These are phyloP conservation scores for Ramaria sp. DNA, from an alignment of 768 basidiomycete genomes.

Conservation along the genomic window DNA sequence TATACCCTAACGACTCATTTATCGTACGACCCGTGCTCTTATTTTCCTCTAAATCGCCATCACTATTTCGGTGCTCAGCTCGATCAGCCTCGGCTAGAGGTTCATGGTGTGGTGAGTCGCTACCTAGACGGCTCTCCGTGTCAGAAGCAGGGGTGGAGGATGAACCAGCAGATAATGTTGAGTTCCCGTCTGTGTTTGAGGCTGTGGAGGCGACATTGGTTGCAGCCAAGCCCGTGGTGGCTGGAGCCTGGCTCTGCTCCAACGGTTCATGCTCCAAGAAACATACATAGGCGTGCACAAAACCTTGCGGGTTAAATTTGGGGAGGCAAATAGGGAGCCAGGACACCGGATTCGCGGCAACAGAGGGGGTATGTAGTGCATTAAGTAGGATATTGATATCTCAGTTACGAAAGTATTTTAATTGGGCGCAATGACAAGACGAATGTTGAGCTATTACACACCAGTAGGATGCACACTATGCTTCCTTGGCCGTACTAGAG, in stretches of 20 bases:
- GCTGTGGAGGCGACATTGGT: not conserved
- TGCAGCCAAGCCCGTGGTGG: not conserved
- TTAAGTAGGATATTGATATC: conserved; percentile 92
- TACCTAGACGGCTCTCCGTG: not conserved
- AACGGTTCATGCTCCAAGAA: conserved; percentile 32
- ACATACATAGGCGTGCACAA: conserved; percentile 84
- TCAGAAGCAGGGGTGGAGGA: too few species aligned
- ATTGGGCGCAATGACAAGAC: conserved; percentile 1
- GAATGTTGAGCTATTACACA: conserved; percentile 19
- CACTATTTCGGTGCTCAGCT: not conserved
- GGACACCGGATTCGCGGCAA: conserved; percentile 70
- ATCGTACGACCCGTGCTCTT: not conserved
- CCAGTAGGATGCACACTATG: conserved; percentile 94
- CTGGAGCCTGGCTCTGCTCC: not conserved
- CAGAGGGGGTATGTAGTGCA: conserved; percentile 75
- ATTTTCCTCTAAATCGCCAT: not conserved
- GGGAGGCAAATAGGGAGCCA: conserved; percentile 97
- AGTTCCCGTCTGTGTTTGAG: not conserved
- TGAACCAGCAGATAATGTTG: not conserved
- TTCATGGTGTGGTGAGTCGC: not conserved
- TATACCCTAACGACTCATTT: not conserved
- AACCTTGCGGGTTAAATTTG: conserved; percentile 81
- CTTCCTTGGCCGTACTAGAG: conserved; percentile 79
- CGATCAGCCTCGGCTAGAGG: not conserved
- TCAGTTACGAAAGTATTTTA: conserved; percentile 16